Conservation (phyloP, 139 green algal genomes). For the Spirogloea muscicola region DNA sequence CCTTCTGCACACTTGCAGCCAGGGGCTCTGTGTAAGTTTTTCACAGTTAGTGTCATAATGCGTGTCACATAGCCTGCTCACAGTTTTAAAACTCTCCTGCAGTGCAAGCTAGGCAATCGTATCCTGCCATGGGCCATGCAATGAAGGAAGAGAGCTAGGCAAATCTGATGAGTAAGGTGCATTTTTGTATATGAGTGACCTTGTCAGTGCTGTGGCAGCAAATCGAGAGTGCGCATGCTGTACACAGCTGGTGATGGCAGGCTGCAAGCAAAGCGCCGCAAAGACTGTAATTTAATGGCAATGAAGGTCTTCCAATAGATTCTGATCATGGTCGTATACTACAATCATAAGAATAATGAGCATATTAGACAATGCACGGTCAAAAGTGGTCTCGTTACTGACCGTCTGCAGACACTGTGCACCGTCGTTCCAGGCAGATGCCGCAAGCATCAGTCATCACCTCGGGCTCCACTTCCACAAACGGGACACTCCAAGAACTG, state of each 20-base stretch:
- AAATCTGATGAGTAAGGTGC: no score
- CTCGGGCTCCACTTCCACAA: not conserved
- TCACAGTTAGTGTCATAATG: no score
- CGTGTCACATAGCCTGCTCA: no score
- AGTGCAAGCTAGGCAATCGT: no score
- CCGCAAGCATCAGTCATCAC: not conserved
- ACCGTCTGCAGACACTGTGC: not conserved
- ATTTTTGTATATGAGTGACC: not conserved
- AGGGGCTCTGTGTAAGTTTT: not conserved
- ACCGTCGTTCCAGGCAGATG: not conserved
- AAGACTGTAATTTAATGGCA: not conserved
- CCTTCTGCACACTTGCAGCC: no score
- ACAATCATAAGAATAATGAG: not conserved
- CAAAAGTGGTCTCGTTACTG: not conserved
- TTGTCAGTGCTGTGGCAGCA: not conserved
- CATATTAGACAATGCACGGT: not conserved
- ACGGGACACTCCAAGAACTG: not conserved
- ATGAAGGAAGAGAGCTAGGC: no score
- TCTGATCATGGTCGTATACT: not conserved
- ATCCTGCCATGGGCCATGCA: no score
- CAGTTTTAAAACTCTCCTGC: no score
- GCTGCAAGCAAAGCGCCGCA: not conserved
- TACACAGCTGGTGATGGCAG: slow-evolving; percentile 7
- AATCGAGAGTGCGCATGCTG: not conserved
- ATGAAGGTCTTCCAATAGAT: not conserved